Percentiles rank a stretch among this genome's conserved stretches.
phyloP scores from a whole-genome alignment of 108 stramenopile genomes.

The Licmophora abbreviata region DNA sequence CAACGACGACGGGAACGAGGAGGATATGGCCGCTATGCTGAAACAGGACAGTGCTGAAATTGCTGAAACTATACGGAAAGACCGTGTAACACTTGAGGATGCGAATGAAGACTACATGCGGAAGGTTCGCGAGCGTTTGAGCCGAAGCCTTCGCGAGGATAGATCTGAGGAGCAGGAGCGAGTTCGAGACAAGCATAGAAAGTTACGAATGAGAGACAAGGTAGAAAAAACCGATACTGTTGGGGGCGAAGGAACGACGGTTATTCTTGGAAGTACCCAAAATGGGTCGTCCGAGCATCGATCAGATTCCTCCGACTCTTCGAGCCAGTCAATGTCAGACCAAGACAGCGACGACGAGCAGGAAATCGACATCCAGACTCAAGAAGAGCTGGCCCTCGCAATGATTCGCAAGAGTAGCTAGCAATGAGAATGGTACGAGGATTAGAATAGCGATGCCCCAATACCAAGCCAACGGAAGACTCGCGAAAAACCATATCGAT shows the following conservation, averaged over 20 bases:
- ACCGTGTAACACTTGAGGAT: conserved; percentile 24
- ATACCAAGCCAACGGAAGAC: too few species aligned
- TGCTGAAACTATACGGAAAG: conserved; percentile 6
- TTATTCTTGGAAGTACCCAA: conserved; percentile 13
- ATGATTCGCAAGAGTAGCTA: conserved; percentile 42
- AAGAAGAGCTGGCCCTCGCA: conserved; percentile 72
- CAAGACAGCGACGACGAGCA: conserved; percentile 21
- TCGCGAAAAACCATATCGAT: too few species aligned
- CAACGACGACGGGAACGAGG: conserved; percentile 84
- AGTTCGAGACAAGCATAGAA: conserved; percentile 73
- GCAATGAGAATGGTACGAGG: neutral
- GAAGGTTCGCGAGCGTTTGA: conserved; percentile 56
- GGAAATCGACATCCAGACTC: conserved; percentile 34
- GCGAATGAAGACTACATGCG: conserved; percentile 64
- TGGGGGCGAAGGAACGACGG: conserved; percentile 18
- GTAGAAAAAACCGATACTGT: conserved; percentile 19
- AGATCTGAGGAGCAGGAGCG: conserved; percentile 68
- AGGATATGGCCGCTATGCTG: conserved; percentile 26
- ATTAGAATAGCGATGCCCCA: too few species aligned
- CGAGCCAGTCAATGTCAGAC: conserved; percentile 6
- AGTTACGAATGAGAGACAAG: conserved; percentile 58
- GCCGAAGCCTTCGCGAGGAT: conserved; percentile 53
- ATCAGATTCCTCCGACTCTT: neutral
- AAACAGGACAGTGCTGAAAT: conserved; percentile 14
- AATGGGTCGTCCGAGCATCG: conserved; percentile 3